phyloP scores from a whole-genome alignment of 345 rosid species.

The Balakata baccata region DNA sequence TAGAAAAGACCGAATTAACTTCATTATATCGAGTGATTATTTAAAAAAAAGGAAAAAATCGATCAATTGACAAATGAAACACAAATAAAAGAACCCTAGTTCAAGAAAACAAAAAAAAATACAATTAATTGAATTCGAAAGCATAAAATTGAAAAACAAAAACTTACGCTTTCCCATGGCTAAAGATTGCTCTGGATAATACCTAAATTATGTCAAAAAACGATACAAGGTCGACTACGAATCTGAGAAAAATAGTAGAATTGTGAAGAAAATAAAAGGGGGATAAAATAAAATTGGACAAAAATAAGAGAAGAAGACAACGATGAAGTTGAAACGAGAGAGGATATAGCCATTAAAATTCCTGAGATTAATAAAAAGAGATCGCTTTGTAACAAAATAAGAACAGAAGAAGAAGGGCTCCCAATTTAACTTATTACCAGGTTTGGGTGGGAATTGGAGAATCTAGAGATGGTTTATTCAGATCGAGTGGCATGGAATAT shows the following conservation, averaged over 20 bases:
- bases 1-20: background rate
- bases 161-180: conserved; percentile 77
- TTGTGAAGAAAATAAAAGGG: conserved; percentile 20
- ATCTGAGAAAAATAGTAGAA: conserved; percentile 26
- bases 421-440: background rate
- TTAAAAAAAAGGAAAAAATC: too few relatives aligned
- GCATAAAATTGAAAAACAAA: background rate
- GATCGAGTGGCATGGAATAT: conserved; percentile 34
- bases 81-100: conserved; percentile 3
- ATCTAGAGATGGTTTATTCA: conserved; percentile 6
- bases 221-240: conserved; percentile 36
- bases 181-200: conserved; percentile 17
- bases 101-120: background rate
- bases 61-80: too few relatives aligned
- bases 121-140: conserved; percentile 11
- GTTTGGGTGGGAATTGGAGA: background rate
- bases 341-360: conserved; percentile 62
- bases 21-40: too few relatives aligned
- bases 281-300: conserved; percentile 27
- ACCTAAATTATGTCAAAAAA: conserved; percentile 21
- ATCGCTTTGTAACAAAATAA: background rate
- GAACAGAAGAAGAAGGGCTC: background rate
- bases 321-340: conserved; percentile 29
- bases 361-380: background rate
- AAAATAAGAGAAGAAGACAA: conserved; percentile 27